phyloP scores from a whole-genome alignment of 2,329 filamentous ascomycete genomes.

The Orbilia quercus region DNA sequence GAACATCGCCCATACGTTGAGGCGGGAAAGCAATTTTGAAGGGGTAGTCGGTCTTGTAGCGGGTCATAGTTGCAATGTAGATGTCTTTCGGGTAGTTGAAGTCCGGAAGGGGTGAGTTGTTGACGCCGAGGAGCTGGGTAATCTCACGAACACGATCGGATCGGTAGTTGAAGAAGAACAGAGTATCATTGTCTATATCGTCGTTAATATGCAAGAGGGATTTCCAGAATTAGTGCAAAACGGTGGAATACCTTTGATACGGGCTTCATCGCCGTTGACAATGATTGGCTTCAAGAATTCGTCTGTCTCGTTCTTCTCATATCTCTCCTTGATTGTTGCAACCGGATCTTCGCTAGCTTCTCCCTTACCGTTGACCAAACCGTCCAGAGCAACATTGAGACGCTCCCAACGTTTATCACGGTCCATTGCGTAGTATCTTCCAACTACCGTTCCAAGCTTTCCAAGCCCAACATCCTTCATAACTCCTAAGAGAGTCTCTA shows the following conservation, averaged over 20 bases:
- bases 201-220: neutral
- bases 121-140: constrained; percentile 91
- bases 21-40: constrained; percentile 93
- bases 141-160: constrained; percentile 97
- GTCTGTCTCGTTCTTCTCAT: constrained; percentile 87
- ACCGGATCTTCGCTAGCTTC: constrained; percentile 86
- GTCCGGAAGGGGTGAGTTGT: constrained; percentile 88
- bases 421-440: constrained; percentile 96
- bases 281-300: constrained; percentile 99
- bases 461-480: constrained; percentile 86
- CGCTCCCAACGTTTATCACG: constrained; percentile 99
- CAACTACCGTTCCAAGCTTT: constrained; percentile 90
- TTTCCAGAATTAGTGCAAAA: neutral
- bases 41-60: constrained; percentile 94
- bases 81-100: constrained; percentile 94
- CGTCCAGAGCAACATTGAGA: constrained; percentile 88
- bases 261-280: constrained; percentile 83
- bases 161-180: constrained; percentile 99
- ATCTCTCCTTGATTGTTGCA: constrained; percentile 85
- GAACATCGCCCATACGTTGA: constrained; percentile 96
- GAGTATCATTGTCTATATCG: constrained; percentile 80
- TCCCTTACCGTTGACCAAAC: constrained; percentile 84
- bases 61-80: constrained; percentile 92
- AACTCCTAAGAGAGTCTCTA: constrained; percentile 84
- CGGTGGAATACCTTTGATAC: constrained; percentile 77